Percentiles rank a stretch among this genome's conserved stretches.
phyloP scores from a whole-genome alignment of 2,329 filamentous ascomycete species.

The Aspergillus quadrilineatus region DNA sequence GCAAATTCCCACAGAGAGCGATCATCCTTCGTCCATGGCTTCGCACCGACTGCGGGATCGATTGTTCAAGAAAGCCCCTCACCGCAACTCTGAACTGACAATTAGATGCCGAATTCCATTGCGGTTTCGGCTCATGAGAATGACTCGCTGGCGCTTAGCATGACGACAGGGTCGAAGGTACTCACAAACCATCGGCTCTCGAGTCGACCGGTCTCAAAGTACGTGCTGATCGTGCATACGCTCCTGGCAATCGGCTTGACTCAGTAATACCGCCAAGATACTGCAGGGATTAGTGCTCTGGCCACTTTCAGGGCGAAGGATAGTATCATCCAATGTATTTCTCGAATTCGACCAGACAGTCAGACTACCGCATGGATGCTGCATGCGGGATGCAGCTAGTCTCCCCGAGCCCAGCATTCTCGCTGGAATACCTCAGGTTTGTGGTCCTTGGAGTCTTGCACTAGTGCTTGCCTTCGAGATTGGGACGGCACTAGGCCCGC shows the following conservation, averaged over 20 bases:
- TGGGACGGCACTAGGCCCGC: constrained; percentile 10
- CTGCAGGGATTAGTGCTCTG: constrained; percentile 19
- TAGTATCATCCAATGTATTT: constrained; percentile 1
- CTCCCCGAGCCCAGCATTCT: constrained; percentile 15
- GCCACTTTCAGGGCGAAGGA: neutral
- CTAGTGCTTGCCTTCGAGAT: constrained; percentile 4
- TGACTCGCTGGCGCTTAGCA: constrained; percentile 1
- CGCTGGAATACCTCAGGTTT: constrained; percentile 7
- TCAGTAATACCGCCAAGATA: constrained; percentile 13
- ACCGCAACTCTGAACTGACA: constrained; percentile 13
- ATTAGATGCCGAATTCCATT: neutral
- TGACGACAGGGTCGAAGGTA: constrained; percentile 3
- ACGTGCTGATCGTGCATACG: constrained; percentile 18
- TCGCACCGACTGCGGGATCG: constrained; percentile 1
- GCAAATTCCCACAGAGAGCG: neutral
- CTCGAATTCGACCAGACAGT: constrained; percentile 5
- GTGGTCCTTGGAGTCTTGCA: constrained; percentile 2
- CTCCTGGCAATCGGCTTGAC: constrained; percentile 11
- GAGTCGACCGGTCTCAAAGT: constrained; percentile 9
- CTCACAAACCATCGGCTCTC: constrained; percentile 2
- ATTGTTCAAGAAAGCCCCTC: constrained; percentile 5
- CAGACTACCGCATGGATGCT: neutral
- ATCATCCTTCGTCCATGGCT: neutral
- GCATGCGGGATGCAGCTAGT: constrained; percentile 15
- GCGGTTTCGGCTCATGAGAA: neutral